Conservation (phyloP, 345 rosid species). For the Jatropha curcas region DNA sequence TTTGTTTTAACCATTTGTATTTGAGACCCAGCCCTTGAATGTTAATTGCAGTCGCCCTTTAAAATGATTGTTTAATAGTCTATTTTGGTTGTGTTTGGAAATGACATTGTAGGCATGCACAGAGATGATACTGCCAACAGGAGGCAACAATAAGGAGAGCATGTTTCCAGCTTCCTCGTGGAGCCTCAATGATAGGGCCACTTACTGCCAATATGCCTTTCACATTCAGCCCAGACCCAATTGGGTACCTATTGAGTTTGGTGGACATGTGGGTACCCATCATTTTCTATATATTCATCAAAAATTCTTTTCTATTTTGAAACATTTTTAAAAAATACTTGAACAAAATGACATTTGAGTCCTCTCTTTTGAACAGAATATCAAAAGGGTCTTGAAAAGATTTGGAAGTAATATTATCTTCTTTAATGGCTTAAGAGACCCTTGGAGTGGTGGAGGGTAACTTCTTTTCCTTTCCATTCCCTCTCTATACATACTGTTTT, state of each 20-base stretch:
- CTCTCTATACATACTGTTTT: neutral
- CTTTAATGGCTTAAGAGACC: constrained; percentile 74
- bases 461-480: neutral
- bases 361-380: constrained; percentile 33
- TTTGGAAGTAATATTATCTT: constrained; percentile 63
- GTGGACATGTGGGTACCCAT: constrained; percentile 48
- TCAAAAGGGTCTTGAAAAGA: constrained; percentile 47
- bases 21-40: too few species aligned
- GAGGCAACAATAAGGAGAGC: constrained; percentile 43
- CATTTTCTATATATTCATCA: neutral
- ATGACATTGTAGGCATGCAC: constrained; percentile 66
- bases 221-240: constrained; percentile 41
- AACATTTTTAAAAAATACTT: too few species aligned
- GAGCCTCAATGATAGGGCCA: constrained; percentile 22
- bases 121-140: constrained; percentile 58
- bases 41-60: too few species aligned
- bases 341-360: too few species aligned
- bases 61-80: too few species aligned
- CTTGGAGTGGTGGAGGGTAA: constrained; percentile 78
- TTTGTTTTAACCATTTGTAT: too few species aligned
- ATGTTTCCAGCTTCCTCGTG: constrained; percentile 42
- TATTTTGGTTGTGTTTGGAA: too few species aligned
- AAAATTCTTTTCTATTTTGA: too few species aligned
- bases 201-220: constrained; percentile 9
- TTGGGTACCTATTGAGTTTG: constrained; percentile 55